Evolutionary conservation across 257 asterid genomes (phyloP).

Genomic region (Fraxinus americana): DNA sequence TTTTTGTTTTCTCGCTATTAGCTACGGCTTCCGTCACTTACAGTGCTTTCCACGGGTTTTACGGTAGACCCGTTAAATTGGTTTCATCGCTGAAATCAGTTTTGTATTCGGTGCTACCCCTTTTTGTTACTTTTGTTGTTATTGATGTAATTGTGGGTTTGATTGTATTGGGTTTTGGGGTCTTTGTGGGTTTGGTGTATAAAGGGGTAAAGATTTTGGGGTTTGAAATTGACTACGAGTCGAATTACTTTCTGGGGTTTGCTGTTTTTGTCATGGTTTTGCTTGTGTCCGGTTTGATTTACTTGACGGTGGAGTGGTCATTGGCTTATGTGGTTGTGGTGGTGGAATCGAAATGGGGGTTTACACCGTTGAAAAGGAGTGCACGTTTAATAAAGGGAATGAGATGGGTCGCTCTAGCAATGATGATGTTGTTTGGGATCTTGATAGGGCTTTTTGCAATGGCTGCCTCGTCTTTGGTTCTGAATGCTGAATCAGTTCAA

Average conservation of each 20-base stretch:
- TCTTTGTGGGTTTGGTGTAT: slow-evolving; percentile 17
- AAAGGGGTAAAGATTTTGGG: slow-evolving; percentile 37
- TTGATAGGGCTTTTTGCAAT: neutral
- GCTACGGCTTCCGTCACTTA: slow-evolving; percentile 56
- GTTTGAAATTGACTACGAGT: slow-evolving; percentile 35
- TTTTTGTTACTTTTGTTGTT: slow-evolving; percentile 30
- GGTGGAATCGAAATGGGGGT: slow-evolving; percentile 14
- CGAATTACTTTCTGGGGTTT: slow-evolving; percentile 20
- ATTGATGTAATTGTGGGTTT: slow-evolving; percentile 17
- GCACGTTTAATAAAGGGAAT: slow-evolving; percentile 17
- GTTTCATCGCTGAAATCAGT: slow-evolving; percentile 51
- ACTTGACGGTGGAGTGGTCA: slow-evolving; percentile 15
- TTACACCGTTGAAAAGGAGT: slow-evolving; percentile 17
- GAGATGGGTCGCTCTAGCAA: slow-evolving; percentile 3
- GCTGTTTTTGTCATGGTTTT: neutral
- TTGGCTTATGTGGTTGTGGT: slow-evolving; percentile 20
- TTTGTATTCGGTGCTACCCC: slow-evolving; percentile 43
- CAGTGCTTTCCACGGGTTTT: slow-evolving; percentile 61
- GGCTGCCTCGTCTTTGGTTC: neutral
- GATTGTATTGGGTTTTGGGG: slow-evolving; percentile 23
- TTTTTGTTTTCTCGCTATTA: slow-evolving; percentile 32
- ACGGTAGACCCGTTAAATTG: slow-evolving; percentile 54
- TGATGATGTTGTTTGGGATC: slow-evolving; percentile 6
- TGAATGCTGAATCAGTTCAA: neutral
- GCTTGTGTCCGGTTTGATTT: neutral